Conservation (phyloP, 192 early-diverging fungal genomes). For the Funneliformis geosporum region DNA sequence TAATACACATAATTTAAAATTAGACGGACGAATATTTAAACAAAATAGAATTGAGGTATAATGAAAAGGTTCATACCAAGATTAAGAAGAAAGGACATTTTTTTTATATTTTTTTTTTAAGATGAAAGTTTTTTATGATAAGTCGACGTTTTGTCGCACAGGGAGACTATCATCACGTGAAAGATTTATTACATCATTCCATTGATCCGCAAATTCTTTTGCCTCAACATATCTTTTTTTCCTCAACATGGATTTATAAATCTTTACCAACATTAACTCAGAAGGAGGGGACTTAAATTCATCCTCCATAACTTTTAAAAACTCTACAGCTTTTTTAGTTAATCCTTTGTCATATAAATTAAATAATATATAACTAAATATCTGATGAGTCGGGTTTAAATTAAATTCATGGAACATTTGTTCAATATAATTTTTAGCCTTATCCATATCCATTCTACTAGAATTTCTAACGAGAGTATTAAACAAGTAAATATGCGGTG, state of each 20-base stretch:
- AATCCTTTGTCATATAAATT: neutral
- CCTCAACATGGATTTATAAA: slow-evolving; percentile 7
- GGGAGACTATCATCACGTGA: neutral
- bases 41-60: neutral
- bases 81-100: neutral
- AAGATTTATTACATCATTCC: neutral
- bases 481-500: slow-evolving; percentile 4
- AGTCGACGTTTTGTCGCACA: neutral
- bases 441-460: neutral
- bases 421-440: slow-evolving; percentile 4
- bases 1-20: neutral
- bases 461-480: slow-evolving; percentile 10
- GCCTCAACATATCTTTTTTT: slow-evolving; percentile 7
- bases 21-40: neutral
- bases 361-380: neutral
- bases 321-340: neutral
- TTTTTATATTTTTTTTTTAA: too few relatives aligned
- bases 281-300: neutral
- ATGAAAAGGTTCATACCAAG: neutral
- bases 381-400: neutral
- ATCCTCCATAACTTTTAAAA: neutral
- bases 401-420: neutral
- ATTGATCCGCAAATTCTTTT: neutral
- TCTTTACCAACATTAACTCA: neutral
- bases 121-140: too few relatives aligned